Evolutionary conservation across 176 grass and related monocot genomes (phyloP).

Genomic region (Pontederia crassipes): DNA sequence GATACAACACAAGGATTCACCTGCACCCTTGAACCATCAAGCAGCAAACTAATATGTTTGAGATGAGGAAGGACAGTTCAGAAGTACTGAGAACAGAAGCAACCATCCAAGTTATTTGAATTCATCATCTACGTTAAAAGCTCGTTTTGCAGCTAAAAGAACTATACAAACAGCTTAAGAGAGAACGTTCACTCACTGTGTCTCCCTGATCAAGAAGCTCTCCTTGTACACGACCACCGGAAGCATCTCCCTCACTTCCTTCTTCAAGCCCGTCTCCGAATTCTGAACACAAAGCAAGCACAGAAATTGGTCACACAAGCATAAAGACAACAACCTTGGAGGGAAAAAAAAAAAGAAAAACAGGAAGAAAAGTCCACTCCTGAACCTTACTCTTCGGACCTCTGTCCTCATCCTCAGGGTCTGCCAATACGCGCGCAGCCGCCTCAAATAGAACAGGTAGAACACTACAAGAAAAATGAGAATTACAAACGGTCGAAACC

Average conservation of each 20-base stretch:
- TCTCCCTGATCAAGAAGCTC: constrained; percentile 91
- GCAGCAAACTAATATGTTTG: too few species aligned
- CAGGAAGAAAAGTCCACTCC: not conserved
- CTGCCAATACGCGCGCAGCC: constrained; percentile 77
- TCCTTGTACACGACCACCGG: constrained; percentile 85
- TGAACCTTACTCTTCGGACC: constrained; percentile 42
- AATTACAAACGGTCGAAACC: too few species aligned
- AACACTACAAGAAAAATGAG: too few species aligned
- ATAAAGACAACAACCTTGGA: not conserved
- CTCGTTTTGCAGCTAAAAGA: not conserved
- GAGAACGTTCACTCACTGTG: constrained; percentile 54
- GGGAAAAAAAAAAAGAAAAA: not conserved
- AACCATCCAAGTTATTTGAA: not conserved
- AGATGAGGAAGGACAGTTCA: too few species aligned
- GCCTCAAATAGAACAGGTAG: constrained; percentile 80
- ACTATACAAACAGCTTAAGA: not conserved
- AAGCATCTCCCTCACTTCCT: constrained; percentile 84
- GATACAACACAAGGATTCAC: too few species aligned
- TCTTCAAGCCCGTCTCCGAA: constrained; percentile 61
- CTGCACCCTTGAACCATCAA: too few species aligned
- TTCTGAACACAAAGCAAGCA: constrained; percentile 36
- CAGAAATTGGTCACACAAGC: not conserved
- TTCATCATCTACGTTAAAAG: not conserved
- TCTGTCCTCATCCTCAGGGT: constrained; percentile 61
- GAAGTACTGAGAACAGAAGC: too few species aligned